Evolutionary conservation across 139 green algal species (phyloP), one percentile per base, ranked within the genome.

Genomic region (Ulvella scutata): DNA sequence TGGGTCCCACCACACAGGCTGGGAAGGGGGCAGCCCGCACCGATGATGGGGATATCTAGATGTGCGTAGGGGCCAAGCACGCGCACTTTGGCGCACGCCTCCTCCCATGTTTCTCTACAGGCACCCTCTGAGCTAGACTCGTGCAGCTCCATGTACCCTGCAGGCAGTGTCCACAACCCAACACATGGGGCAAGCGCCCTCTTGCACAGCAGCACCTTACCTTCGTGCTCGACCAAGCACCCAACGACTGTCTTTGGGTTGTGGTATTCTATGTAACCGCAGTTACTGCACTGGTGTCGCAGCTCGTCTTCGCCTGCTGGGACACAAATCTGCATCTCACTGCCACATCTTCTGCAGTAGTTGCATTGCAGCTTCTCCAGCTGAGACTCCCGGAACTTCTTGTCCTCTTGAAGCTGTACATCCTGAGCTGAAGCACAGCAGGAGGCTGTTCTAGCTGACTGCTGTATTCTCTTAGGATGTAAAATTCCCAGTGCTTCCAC

Each of bases 241-340:
- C 92, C 92, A 9, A 97, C 92, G 40, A 84, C 87, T 82, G 89
- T 79, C 62, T 87, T 88, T 2, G 91, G 91, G 74, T 96, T 96
- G 39, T 85, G 77, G 75, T 95, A 96, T 43, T 94, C 84, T 4
- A 90, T 77, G 72, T 82, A 85, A 2, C 79, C 35, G 72, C 88
- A 92, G 23, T 13, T 78, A n/a, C 39, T 78, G 79, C 91, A 96
- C 23, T 90, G 79, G 77, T 90, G 83, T 0, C 91, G 84, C 81
- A 79, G 87, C 28, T 83, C 80, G 29, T 78, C 76, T 34, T 93
- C 87, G 0, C 79, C 82, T 4, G 83, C 51, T 2, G 88, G 86
- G 13, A 87, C 74, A 4, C 72, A 31, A 3, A 89, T 38, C 23
- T 83, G 38, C 74, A 92, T 82, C 1, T 31, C 7, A 0, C 75